phyloP scores from a whole-genome alignment of 2,329 filamentous ascomycete genomes.

The Thelonectria olida region DNA sequence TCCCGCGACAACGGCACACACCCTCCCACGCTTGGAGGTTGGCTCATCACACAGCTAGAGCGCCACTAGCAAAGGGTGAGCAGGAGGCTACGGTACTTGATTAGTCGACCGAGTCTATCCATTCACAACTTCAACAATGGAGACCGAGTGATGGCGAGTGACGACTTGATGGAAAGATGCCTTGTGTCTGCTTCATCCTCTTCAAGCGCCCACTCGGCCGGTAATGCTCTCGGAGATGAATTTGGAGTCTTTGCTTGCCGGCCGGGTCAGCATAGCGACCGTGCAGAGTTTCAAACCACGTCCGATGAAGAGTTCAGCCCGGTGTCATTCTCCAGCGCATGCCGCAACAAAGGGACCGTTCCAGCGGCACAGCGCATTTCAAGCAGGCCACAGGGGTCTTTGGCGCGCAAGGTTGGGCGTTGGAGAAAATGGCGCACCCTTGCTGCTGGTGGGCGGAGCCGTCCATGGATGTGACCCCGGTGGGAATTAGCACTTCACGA shows the following conservation, averaged over 20 bases:
- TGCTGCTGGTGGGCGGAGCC: slow-evolving; percentile 13
- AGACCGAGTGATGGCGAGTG: background rate
- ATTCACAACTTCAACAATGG: background rate
- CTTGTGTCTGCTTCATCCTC: no score
- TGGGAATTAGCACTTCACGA: background rate
- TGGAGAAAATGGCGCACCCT: slow-evolving; percentile 29
- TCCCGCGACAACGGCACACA: slow-evolving; percentile 18
- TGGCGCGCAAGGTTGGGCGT: slow-evolving; percentile 17
- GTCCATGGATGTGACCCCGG: background rate
- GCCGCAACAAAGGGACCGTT: slow-evolving; percentile 5
- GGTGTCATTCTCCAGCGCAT: background rate
- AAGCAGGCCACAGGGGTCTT: slow-evolving; percentile 15
- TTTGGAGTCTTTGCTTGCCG: background rate
- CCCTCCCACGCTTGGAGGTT: slow-evolving; percentile 12
- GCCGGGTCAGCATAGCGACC: slow-evolving; percentile 1
- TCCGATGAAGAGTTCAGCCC: background rate
- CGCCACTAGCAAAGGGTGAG: slow-evolving; percentile 7
- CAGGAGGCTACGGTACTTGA: background rate
- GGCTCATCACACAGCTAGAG: slow-evolving; percentile 6
- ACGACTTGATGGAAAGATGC: background rate
- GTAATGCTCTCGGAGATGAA: background rate
- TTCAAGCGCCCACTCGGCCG: background rate
- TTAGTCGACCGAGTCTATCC: slow-evolving; percentile 6
- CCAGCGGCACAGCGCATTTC: slow-evolving; percentile 3
- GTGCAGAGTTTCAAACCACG: slow-evolving; percentile 3